Base-by-base conservation (phyloP, 768 basidiomycete species). In the Pholiota molesta region DNA sequence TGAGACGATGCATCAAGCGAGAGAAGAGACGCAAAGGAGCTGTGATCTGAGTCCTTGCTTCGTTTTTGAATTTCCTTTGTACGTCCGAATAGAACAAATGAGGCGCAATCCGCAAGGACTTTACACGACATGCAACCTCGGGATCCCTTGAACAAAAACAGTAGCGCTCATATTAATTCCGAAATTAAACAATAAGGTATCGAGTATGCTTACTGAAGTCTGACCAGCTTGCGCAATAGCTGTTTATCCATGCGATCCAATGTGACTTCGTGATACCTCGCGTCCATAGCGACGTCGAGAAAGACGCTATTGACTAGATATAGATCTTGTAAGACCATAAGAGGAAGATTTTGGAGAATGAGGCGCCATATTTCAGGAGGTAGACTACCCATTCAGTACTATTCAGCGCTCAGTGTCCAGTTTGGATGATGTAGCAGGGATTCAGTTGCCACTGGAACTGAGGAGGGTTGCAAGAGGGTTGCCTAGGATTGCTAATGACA, bases 291-390 rank as follows among this genome's bases (percentile, higher is more conserved):
- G 16, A 68, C 44, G 29, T 66, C 57, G 42, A 63, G 66, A n/a
- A 68, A 58, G 9, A 62, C 53, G 45, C 52, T 63, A 40, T 68
- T 70, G 52, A 70, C 63, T 19, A n/a, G 26, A 52, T 61, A 63
- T 11, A 67, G 55, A 7, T 53, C 47, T 28, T 35, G 28, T 6
- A 69, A 56, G 11, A 28, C n/a, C 1, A 45, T 44, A 11, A 44
- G n/a, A n/a, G 64, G 62, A 35, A 69, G 26, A 42, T 54, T 66
- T 13, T 33, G 40, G 31, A 63, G 62, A 26, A 69, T 63, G n/a
- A 60, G 47, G 3, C 45, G 31, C 68, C 68, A 69, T 52, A 69
- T 57, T 55, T 69, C 68, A 14, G 60, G 60, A 28, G 68, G 66
- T 13, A 65, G 52, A 47, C 31, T 28, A 11, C 7, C 13, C 57